A percentile compares a stretch with the other conserved stretches of the same genome.
Evolutionary conservation across 495 filamentous ascomycete genomes (phyloP).

Genomic region (Lasiosphaeria ovina): DNA sequence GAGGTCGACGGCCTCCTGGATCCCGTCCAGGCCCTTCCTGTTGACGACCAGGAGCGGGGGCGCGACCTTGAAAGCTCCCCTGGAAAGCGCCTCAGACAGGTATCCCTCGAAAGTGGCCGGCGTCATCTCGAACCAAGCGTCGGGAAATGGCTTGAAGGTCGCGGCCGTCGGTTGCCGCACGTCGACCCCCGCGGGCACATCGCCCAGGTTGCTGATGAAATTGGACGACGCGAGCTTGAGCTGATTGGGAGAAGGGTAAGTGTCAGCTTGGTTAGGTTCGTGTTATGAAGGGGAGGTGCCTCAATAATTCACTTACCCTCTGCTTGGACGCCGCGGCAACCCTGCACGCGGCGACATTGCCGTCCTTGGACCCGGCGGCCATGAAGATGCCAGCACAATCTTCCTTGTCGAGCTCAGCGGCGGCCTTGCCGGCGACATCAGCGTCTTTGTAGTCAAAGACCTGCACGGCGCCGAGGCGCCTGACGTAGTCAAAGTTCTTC

Average conservation of each 20-base stretch:
- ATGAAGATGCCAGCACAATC: constrained; percentile 20
- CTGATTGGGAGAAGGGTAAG: not conserved
- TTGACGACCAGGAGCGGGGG: constrained; percentile 26
- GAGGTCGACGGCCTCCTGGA: constrained; percentile 28
- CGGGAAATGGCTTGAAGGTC: constrained; percentile 6
- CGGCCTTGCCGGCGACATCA: constrained; percentile 28
- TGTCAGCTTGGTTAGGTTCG: constrained; percentile 1
- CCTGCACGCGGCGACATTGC: constrained; percentile 17
- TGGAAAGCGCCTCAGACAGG: constrained; percentile 23
- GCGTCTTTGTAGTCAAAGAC: constrained; percentile 46
- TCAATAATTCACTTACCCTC: constrained; percentile 8
- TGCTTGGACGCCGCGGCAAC: constrained; percentile 24
- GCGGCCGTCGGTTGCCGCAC: constrained; percentile 6
- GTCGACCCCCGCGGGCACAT: not conserved
- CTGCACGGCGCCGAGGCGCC: constrained; percentile 17
- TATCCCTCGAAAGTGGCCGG: constrained; percentile 21
- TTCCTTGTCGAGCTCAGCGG: constrained; percentile 25
- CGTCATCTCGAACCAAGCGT: constrained; percentile 15
- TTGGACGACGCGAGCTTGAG: constrained; percentile 12
- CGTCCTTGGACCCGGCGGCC: constrained; percentile 13
- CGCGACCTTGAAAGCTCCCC: constrained; percentile 25
- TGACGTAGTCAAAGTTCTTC: constrained; percentile 44
- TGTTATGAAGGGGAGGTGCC: not conserved
- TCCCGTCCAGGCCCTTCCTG: constrained; percentile 28
- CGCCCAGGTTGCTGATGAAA: constrained; percentile 8